Conservation (phyloP, 2,329 filamentous ascomycete genomes). For the Aspergillus arachidicola region DNA sequence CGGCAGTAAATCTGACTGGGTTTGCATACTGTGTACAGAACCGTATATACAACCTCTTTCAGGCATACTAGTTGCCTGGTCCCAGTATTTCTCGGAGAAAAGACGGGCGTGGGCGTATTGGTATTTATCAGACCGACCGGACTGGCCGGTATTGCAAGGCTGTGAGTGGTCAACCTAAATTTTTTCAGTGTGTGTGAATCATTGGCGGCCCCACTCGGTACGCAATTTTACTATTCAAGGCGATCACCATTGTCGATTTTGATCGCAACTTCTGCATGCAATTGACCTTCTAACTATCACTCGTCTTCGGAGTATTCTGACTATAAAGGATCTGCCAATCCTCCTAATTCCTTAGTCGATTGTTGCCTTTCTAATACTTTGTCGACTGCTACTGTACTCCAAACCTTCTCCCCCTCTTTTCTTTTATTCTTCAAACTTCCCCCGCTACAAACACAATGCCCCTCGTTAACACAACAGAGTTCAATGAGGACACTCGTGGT, state of each 20-base stretch:
- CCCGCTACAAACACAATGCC: constrained; percentile 37
- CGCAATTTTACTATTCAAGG: constrained; percentile 7
- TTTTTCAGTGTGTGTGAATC: constrained; percentile 17
- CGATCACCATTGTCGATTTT: constrained; percentile 9
- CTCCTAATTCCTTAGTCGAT: neutral
- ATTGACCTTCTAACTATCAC: neutral
- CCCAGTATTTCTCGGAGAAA: neutral
- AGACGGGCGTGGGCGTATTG: neutral
- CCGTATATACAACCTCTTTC: neutral
- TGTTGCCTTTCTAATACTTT: neutral
- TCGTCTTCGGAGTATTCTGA: neutral
- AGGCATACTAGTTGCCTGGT: neutral
- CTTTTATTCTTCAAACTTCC: neutral
- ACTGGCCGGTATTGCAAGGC: neutral
- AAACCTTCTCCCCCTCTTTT: neutral
- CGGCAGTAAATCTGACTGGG: neutral
- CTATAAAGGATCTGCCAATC: neutral
- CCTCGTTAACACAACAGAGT: constrained; percentile 43
- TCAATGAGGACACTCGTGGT: constrained; percentile 51
- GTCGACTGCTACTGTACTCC: neutral
- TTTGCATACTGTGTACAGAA: neutral
- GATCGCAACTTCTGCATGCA: neutral
- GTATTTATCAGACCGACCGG: neutral
- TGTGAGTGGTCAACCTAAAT: constrained; percentile 6
- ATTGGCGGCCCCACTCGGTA: constrained; percentile 13